Base-by-base conservation (phyloP, 1,284 basidiomycete genomes). In the Irpex sp. region DNA sequence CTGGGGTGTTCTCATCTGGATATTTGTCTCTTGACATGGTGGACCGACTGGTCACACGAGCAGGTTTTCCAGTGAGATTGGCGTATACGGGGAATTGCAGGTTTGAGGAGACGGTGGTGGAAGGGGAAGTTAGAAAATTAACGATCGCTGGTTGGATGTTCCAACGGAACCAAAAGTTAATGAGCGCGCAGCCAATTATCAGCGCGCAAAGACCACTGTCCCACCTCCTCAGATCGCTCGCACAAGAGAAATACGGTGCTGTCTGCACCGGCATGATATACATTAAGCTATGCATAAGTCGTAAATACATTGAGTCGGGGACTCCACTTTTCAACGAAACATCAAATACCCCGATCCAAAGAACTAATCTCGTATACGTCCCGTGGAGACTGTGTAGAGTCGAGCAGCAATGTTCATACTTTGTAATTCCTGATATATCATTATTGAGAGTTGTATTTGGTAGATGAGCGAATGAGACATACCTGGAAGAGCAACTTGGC, bases 401-500 rank as follows among this genome's bases (percentile, higher is more conserved):
- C 93, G 87, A 61, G 92, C 87, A 63, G 93, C 93, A 66, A 94
- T 94, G 75, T 94, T 94, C 92, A 94, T 94, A 67, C 90, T 91
- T 83, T 94, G 93, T 72, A 95, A 76, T 81, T 94, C 92, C 89
- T 93, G 69, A 35, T 50, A 21, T 58, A 63, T 55, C 7, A 56
- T 26, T 46, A 58, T n/a, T 57, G 53, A 49, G 13, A 1, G 26
- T 19, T 2, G 19, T 37, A 51, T 4, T 2, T n/a, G 11, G 9
- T 49, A 21, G 39, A 19, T 9, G 31, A 50, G 7, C 54, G 39
- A 6, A 37, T 4, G 43, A 43, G 60, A 72, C 80, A 60, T 70
- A 90, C 89, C 86, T 96, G 94, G 88, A 96, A 94, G 58, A 97
- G 82, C 62, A 97, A 76, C 76, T 97, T 97, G 17, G 93, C 93